Evolutionary conservation across 768 basidiomycete species (phyloP).

Genomic region (Baorangia bicolor): DNA sequence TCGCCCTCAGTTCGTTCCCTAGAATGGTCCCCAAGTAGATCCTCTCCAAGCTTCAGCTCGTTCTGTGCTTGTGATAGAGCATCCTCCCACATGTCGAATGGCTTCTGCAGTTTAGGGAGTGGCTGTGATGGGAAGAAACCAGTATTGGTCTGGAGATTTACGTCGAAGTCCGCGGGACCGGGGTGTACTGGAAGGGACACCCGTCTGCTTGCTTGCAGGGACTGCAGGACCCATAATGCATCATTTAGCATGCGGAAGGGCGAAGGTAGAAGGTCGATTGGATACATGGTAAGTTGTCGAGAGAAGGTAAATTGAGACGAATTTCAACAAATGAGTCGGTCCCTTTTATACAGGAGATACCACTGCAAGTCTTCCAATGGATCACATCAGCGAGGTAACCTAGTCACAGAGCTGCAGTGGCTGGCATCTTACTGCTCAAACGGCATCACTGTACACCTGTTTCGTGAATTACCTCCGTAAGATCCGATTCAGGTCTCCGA

Average conservation of each 20-base stretch:
- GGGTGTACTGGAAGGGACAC: slow-evolving; percentile 32
- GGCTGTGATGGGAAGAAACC: slow-evolving; percentile 83
- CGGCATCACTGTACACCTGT: slow-evolving; percentile 29
- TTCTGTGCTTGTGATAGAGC: slow-evolving; percentile 55
- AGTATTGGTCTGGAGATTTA: slow-evolving; percentile 47
- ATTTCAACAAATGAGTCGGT: not conserved
- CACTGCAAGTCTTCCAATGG: slow-evolving; percentile 28
- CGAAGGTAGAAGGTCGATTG: slow-evolving; percentile 47
- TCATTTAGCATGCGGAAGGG: slow-evolving; percentile 52
- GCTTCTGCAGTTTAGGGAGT: slow-evolving; percentile 51
- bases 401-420: slow-evolving; percentile 34
- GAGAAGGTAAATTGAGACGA: slow-evolving; percentile 5
- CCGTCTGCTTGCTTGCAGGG: slow-evolving; percentile 37
- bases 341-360: slow-evolving; percentile 34
- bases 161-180: slow-evolving; percentile 50
- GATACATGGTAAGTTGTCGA: slow-evolving; percentile 23
- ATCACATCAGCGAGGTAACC: slow-evolving; percentile 35
- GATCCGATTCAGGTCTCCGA: slow-evolving; percentile 22
- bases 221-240: slow-evolving; percentile 45
- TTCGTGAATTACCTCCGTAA: slow-evolving; percentile 20
- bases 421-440: slow-evolving; percentile 26
- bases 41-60: slow-evolving; percentile 56
- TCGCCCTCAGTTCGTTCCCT: slow-evolving; percentile 55
- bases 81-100: slow-evolving; percentile 70
- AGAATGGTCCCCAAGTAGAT: slow-evolving; percentile 46